These are phyloP conservation scores for Phytophthora quininea DNA, from an alignment of 352 stramenopile genomes.

Conservation along the genomic window DNA sequence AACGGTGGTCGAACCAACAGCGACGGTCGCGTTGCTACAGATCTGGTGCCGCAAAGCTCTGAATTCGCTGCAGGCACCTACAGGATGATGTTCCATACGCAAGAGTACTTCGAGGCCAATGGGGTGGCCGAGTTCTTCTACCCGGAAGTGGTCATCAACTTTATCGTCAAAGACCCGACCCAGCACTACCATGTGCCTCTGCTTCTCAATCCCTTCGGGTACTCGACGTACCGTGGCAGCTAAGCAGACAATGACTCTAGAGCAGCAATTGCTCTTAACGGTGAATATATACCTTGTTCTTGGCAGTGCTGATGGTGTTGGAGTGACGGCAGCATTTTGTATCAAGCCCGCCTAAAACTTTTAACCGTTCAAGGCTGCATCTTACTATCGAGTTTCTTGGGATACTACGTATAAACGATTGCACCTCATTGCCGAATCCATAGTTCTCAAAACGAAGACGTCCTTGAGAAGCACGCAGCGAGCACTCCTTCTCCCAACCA, in stretches of 20 bases:
- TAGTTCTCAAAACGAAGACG: constrained; percentile 26
- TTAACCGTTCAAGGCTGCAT: too few species aligned
- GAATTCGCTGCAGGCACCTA: constrained; percentile 64
- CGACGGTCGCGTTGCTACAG: constrained; percentile 53
- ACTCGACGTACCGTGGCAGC: constrained; percentile 90
- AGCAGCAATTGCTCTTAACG: neutral
- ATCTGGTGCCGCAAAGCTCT: constrained; percentile 50
- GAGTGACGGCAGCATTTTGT: too few species aligned
- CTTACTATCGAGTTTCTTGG: too few species aligned
- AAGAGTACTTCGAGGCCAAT: constrained; percentile 77
- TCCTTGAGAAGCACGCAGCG: constrained; percentile 15
- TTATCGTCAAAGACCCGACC: constrained; percentile 69
- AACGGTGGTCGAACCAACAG: constrained; percentile 62
- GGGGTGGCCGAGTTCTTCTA: constrained; percentile 85
- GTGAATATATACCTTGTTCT: neutral
- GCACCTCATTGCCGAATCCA: constrained; percentile 12
- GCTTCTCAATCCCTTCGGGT: constrained; percentile 90
- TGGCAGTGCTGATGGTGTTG: constrained; percentile 31
- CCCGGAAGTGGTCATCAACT: constrained; percentile 82
- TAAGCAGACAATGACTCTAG: too few species aligned
- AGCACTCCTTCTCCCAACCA: constrained; percentile 24
- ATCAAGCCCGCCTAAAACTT: too few species aligned
- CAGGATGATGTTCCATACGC: constrained; percentile 84
- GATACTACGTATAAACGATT: too few species aligned
- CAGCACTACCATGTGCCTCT: constrained; percentile 92